Evolutionary conservation across 1,284 basidiomycete genomes (phyloP), one percentile per base, ranked within the genome.

Genomic region (Ustilago bromivora): DNA sequence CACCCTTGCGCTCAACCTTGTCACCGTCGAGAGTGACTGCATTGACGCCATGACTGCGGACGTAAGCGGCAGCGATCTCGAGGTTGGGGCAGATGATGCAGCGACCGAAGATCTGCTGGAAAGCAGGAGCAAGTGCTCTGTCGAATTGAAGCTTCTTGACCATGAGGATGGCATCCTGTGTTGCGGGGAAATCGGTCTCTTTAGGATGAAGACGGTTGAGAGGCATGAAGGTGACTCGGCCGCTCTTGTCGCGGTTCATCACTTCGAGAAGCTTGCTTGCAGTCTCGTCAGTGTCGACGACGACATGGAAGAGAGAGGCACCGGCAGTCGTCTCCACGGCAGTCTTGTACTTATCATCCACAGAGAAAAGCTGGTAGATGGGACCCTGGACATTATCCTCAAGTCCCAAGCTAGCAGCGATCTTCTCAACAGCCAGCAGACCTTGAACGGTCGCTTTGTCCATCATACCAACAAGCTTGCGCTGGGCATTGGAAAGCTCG

Each of bases 1-100:
- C 92, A 79, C 97, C 97, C 86, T 96, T 98, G 63, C 96, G 91
- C 86, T 99, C 96, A 49, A 97, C 95, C 83, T 95, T 95, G 89
- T 99, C 97, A 61, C 97, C 97, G 77, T 98, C 96, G 49, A 98
- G 90, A 4, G 97, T 99, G 87, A 99, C 98, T 10, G 95, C 96
- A 87, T 97, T 98, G 84, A 99, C 92, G 5, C 92, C 92, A 85
- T 98, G 95, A 80, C 92, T 93, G 84, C 96, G 93, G 56, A 96
- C 95, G 86, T 98, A 99, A 7, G 94, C 93, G 5, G 95, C 93
- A 9, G 95, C 96, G 78, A 96, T 92, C 11, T 92, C 92, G 65
- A 99, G 90, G 83, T 96, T 94, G 38, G 92, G 90, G 85, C 96
- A 98, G 41, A 99, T 93, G 86, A 96, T 95, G 0, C 95, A 98